Conservation (phyloP, 768 basidiomycete genomes). For the Collybiopsis luxurians region DNA sequence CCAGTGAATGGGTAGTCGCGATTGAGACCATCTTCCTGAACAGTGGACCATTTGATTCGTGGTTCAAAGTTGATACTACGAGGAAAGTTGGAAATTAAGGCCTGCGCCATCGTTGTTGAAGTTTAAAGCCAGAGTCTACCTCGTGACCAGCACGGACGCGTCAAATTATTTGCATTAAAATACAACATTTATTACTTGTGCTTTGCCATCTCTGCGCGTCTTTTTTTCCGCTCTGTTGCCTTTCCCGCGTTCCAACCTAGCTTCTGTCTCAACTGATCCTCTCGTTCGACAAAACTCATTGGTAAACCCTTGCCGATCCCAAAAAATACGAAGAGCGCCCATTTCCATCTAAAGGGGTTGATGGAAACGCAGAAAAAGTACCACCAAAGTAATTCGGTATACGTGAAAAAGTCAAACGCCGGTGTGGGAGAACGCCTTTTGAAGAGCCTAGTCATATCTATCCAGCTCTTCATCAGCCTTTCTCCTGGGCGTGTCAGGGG, state of each 20-base stretch:
- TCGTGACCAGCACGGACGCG: too few relatives aligned
- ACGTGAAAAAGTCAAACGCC: constrained; percentile 51
- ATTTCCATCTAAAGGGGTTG: constrained; percentile 10
- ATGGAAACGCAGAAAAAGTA: constrained; percentile 8
- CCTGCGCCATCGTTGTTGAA: not conserved
- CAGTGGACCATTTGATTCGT: constrained; percentile 46
- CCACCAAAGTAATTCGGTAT: constrained; percentile 38
- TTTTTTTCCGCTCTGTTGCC: not conserved
- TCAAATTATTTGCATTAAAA: not conserved
- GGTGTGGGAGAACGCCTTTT: constrained; percentile 27
- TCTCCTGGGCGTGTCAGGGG: constrained; percentile 38
- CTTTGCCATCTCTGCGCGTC: not conserved
- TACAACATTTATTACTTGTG: not conserved
- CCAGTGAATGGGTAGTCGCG: constrained; percentile 55
- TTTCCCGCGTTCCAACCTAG: not conserved
- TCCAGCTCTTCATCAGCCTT: constrained; percentile 56
- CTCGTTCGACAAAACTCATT: constrained; percentile 2
- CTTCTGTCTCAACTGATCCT: constrained; percentile 5
- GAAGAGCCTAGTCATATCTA: constrained; percentile 48
- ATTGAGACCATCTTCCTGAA: constrained; percentile 57
- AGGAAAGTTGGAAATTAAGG: not conserved
- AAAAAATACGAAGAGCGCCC: constrained; percentile 7
- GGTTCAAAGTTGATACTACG: not conserved
- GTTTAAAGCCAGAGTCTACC: not conserved
- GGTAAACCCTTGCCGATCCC: constrained; percentile 6